Evolutionary conservation across 1,284 basidiomycete species (phyloP), one percentile per base, ranked within the genome.

Genomic region (Ustilago hordei): DNA sequence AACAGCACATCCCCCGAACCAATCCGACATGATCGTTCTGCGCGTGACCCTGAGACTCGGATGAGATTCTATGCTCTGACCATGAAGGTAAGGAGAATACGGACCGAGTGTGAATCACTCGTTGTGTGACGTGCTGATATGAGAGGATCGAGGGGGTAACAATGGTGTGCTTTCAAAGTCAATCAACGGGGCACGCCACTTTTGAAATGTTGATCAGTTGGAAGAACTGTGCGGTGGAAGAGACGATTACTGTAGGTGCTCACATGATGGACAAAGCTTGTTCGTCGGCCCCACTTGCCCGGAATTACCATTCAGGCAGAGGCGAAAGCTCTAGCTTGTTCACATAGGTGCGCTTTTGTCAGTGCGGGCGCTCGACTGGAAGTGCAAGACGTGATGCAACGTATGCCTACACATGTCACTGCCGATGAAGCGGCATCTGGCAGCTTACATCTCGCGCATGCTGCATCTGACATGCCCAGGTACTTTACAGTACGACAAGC

Each of bases 191-290:
- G 39, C 19, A 39, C 6, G 45, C 38, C 32, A 31, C 54, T 19
- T 63, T 13, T 45, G 19, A 39, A 31, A 23, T 52, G 60, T 48
- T 63, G 66, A 63, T 69, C 66, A 60, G 12, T 59, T 35, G 38
- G 60, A 69, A 69, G 66, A 63, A 69, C 17, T 13, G 32, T 28
- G 9, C 1, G 38, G 12, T 13, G 7, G 43, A 45, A 19, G 11
- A 28, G 23, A 28, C 3, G 23, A 28, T 28, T 28, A 28, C 23
- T 28, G 23, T 28, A 28, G 23, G 23, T 28, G 23, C 23, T 28
- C 23, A 28, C 23, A 28, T 28, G 23, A 28, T 28, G 23, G 23
- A 28, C 23, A 28, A 28, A 28, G 23, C 23, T 28, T 28, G 23
- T 28, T 28, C 23, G 23, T 28, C 23, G 23, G 23, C 3, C 23